phyloP scores from a whole-genome alignment of 257 asterid genomes.

The Ilex asprella region DNA sequence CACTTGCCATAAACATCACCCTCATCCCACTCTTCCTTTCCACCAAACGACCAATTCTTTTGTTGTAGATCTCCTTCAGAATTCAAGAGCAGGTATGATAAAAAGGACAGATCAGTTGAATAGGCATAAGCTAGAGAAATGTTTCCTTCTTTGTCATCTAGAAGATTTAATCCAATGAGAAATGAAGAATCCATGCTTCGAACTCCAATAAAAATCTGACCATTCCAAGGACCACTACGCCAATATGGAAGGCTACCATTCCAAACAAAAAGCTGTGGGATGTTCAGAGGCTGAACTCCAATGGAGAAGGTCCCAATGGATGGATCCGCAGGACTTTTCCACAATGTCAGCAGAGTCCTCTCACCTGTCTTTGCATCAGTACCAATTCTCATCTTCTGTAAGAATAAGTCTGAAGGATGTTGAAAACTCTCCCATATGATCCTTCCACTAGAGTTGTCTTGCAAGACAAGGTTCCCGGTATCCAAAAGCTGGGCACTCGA shows the following conservation, averaged over 20 bases:
- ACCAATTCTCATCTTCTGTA: constrained; percentile 19
- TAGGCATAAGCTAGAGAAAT: not conserved
- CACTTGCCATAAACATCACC: constrained; percentile 27
- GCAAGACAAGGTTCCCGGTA: constrained; percentile 14
- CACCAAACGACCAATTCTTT: not conserved
- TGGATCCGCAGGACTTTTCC: constrained; percentile 25
- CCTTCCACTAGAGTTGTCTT: constrained; percentile 20
- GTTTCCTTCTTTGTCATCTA: constrained; percentile 3
- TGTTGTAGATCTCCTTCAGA: constrained; percentile 8
- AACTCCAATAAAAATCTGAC: constrained; percentile 19
- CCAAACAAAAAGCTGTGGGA: constrained; percentile 25
- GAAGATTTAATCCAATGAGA: constrained; percentile 8
- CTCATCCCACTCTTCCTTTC: constrained; percentile 10
- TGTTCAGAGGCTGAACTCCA: constrained; percentile 22
- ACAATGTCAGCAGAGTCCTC: constrained; percentile 17
- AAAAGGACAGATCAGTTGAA: not conserved
- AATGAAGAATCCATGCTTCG: constrained; percentile 9
- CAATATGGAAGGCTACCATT: constrained; percentile 6
- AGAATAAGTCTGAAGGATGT: constrained; percentile 20
- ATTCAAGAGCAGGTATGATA: constrained; percentile 10
- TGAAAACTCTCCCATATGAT: constrained; percentile 30
- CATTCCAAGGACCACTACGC: constrained; percentile 36
- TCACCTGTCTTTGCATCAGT: constrained; percentile 9
- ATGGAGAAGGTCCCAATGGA: constrained; percentile 21
- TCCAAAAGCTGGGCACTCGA: constrained; percentile 32